phyloP scores from a whole-genome alignment of 345 rosid species.

The Fremontodendron californicum region DNA sequence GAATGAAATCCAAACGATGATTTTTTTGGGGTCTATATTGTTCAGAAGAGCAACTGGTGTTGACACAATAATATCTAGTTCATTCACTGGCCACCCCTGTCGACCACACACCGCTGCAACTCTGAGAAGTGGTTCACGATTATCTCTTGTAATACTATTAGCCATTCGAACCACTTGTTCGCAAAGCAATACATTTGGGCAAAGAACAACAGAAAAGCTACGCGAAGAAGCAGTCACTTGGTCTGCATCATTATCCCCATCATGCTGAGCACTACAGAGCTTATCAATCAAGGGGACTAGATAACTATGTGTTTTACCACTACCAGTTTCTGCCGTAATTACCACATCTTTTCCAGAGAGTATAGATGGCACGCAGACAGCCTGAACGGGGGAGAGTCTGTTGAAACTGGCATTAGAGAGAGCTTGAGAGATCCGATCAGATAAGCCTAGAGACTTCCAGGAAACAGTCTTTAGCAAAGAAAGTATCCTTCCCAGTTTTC shows the following conservation, averaged over 20 bases:
- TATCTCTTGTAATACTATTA: conserved; percentile 49
- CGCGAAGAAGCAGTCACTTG: conserved; percentile 13
- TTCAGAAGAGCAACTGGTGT: conserved; percentile 91
- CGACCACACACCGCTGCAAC: conserved; percentile 70
- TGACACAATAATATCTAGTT: conserved; percentile 73
- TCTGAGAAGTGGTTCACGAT: conserved; percentile 64
- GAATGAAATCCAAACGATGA: conserved; percentile 51
- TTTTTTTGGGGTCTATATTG: conserved; percentile 56
- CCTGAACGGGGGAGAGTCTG: conserved; percentile 92
- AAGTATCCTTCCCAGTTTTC: conserved; percentile 37
- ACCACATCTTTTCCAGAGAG: conserved; percentile 84
- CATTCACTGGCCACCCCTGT: conserved; percentile 89
- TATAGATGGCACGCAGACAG: conserved; percentile 62
- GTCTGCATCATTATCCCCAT: conserved; percentile 13
- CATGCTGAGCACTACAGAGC: conserved; percentile 25
- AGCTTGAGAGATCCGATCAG: conserved; percentile 56
- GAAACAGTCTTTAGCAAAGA: conserved; percentile 63
- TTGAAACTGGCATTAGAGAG: conserved; percentile 55
- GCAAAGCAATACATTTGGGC: conserved; percentile 85
- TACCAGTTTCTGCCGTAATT: conserved; percentile 93
- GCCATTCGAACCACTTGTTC: conserved; percentile 95
- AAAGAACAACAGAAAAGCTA: conserved; percentile 62
- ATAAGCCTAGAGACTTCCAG: conserved; percentile 79
- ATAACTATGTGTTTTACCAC: conserved; percentile 90
- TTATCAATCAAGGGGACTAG: conserved; percentile 68